Evolutionary conservation across 176 grass and related monocot species (phyloP), one percentile per base, ranked within the genome.

Genomic region (Aechmea fasciata): DNA sequence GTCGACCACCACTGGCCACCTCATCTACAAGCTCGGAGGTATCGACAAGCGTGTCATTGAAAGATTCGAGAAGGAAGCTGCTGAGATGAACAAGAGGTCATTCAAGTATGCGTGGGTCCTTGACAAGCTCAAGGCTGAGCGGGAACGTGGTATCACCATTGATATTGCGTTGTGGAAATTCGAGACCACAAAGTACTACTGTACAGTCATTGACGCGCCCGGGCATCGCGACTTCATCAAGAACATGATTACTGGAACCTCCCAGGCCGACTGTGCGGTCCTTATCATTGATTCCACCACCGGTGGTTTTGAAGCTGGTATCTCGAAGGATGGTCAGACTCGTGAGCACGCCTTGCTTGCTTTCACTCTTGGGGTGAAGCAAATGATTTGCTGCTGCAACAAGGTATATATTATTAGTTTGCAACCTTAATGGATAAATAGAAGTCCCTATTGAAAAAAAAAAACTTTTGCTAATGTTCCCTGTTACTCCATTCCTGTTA

Each of bases 341-440:
- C 84, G 89, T 74, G 89, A 91, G 78, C 88, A 91, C 7, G 88
- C 88, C 20, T 78, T 91, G 54, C 89, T 88, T 78, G 89, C 85
- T 68, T 92, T 92, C 80, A 92, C 89, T 6, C 85, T 92, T 67
- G 89, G 85, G 63, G 89, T 88, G 29, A 92, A 85, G 65, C 89
- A 88, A 64, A 92, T 92, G 89, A 92, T 92, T 54, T 92, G 89
- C 72, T 92, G 89, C 66, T 92, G 89, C 63, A 92, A 92, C 89
- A 92, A 92, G 89, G 89, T 92, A 83, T 49, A 63, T 9, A 66
- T 67, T 67, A 12, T 17, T 14, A 67, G 0, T 67, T 41, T 41
- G 33, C 33, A 41, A 41, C 13, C 28, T 47, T 33, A 66, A 66
- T 41, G 29, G 5, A 59, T 59, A 17, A 59, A 59, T 10, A 59